Conservation (phyloP, 2,329 filamentous ascomycete genomes). For the Tolypocladium nubicola region DNA sequence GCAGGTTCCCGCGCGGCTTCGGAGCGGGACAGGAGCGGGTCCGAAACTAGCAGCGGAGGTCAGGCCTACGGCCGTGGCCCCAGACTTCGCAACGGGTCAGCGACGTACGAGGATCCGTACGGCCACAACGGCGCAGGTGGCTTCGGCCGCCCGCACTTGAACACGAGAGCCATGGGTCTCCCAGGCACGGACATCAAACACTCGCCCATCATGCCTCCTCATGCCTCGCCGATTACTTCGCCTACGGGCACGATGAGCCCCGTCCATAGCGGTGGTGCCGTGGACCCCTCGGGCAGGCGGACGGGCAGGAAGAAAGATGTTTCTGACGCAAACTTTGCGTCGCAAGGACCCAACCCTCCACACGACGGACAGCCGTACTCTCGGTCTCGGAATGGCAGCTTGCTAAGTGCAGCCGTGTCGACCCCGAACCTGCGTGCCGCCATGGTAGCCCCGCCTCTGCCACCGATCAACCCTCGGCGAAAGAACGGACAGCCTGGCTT, state of each 20-base stretch:
- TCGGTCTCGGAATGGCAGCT: slow-evolving; percentile 26
- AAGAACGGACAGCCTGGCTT: slow-evolving; percentile 30
- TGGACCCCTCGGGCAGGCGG: slow-evolving; percentile 19
- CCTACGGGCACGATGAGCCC: slow-evolving; percentile 2
- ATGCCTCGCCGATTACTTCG: background rate
- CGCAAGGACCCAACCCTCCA: slow-evolving; percentile 31
- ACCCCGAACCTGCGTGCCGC: slow-evolving; percentile 26
- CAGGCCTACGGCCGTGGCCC: slow-evolving; percentile 28
- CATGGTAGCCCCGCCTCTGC: slow-evolving; percentile 36
- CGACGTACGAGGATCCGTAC: slow-evolving; percentile 25
- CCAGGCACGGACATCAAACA: slow-evolving; percentile 29
- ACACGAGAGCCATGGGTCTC: slow-evolving; percentile 33
- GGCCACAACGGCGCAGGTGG: slow-evolving; percentile 13
- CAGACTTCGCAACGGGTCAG: slow-evolving; percentile 26
- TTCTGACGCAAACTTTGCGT: slow-evolving; percentile 32
- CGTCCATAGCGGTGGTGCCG: background rate
- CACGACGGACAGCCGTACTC: slow-evolving; percentile 14
- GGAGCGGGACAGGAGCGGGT: slow-evolving; percentile 44
- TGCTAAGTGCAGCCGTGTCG: slow-evolving; percentile 19
- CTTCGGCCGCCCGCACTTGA: slow-evolving; percentile 16
- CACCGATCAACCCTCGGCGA: slow-evolving; percentile 48
- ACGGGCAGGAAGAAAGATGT: slow-evolving; percentile 36
- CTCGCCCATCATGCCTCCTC: background rate
- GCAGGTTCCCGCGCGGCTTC: slow-evolving; percentile 21
- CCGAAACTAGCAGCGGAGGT: slow-evolving; percentile 39